Evolutionary conservation across 2,329 filamentous ascomycete genomes (phyloP).

Genomic region (Cyanodermella asteris): DNA sequence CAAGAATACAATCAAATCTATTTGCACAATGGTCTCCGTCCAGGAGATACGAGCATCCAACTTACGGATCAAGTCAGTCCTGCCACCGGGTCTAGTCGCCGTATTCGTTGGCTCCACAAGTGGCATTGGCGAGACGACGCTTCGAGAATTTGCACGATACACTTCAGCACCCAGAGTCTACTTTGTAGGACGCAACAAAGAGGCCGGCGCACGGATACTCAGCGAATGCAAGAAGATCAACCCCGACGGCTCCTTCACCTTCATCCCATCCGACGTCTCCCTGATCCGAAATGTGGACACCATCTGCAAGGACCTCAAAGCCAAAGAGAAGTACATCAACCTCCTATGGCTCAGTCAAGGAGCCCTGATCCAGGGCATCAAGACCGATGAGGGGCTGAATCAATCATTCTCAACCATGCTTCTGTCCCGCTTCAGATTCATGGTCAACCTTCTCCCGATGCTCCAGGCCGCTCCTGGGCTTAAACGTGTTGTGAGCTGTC

Average conservation of each 20-base stretch:
- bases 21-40: slow-evolving; percentile 5
- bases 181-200: slow-evolving; percentile 25
- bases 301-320: slow-evolving; percentile 27
- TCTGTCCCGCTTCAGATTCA: slow-evolving; percentile 36
- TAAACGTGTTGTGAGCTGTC: slow-evolving; percentile 33
- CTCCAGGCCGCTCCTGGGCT: slow-evolving; percentile 25
- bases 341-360: slow-evolving; percentile 32
- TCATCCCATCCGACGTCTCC: slow-evolving; percentile 24
- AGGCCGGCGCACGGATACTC: slow-evolving; percentile 19
- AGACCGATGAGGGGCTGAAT: slow-evolving; percentile 36
- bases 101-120: slow-evolving; percentile 30
- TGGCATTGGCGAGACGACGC: slow-evolving; percentile 27
- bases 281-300: slow-evolving; percentile 27
- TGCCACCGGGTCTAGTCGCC: slow-evolving; percentile 21
- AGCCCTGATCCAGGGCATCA: slow-evolving; percentile 16
- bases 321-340: slow-evolving; percentile 30
- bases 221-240: slow-evolving; percentile 23
- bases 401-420: slow-evolving; percentile 28
- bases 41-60: slow-evolving; percentile 3
- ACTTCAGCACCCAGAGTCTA: slow-evolving; percentile 18
- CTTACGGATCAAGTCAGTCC: slow-evolving; percentile 5
- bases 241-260: slow-evolving; percentile 22
- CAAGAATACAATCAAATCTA: too few species aligned
- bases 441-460: slow-evolving; percentile 33
- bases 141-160: slow-evolving; percentile 10